Base-by-base conservation (phyloP, 441 rosid species). In the Euphorbia celastroides region DNA sequence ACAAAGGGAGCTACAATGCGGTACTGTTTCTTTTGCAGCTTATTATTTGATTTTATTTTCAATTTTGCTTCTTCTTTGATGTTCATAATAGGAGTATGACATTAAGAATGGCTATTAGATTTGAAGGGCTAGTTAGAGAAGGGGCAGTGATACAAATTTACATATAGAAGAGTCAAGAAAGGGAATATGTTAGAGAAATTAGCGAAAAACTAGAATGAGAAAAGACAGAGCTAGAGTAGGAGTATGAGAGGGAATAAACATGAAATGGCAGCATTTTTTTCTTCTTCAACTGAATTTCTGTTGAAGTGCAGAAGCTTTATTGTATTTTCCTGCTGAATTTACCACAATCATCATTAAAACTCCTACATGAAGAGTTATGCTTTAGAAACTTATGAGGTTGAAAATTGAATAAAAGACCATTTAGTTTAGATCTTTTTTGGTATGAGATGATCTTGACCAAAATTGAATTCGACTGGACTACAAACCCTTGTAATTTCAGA, bases 1-100 rank as follows among this genome's bases (percentile, higher is more conserved):
- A 66, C 69, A 89, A 88, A 65, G 80, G 72, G 32, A 82, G 73
- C 78, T 69, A 71, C 69, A 89, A 82, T 67, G 80, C 84, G 93
- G 99, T 93, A 87, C 23, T 61, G 28, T 57, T 28, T 71, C 54
- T 30, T 23, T 36, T 28, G 34, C 50, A 1, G n/a, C 50, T 44
- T 16, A 2, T 44, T 17, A 0, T 48, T 48, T 8, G 1, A 48
- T 48, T 0, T 8, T 9, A 34, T 34, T 34, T 25, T 61, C 28
- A 25, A 38, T 26, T 34, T 25, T 59, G 25, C 30, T 16, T 32
- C 1, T 65, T 2, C 20, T 30, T 64, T 23, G 62, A 5, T 30
- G n/a, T 20, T 36, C 44, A 16, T 23, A 25, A 16, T n/a, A 23
- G 34, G 20, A 8, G 16, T 55, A 23, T 10, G 61, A 32, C 57